Evolutionary conservation across 768 basidiomycete genomes (phyloP), one percentile per base, ranked within the genome.

Genomic region (Clitopilus hobsonii): DNA sequence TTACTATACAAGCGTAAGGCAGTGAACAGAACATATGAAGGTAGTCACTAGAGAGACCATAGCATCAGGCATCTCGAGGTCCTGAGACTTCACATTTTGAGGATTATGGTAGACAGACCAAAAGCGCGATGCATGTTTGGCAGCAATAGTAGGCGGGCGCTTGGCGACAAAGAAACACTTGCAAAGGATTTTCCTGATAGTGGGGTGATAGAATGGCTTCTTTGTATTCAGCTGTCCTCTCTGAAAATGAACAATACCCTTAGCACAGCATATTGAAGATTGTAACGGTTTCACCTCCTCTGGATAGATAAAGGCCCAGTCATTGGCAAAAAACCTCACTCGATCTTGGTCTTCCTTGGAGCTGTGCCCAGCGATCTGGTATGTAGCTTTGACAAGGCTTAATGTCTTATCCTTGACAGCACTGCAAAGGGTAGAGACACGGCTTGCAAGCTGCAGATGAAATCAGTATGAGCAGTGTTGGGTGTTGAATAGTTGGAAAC

Each of bases 41-140:
- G 56, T 54, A 1, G 49, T 53, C 23, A 57, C 18, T 1, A 51
- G 41, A 20, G 26, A 26, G 5, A 54, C n/a, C 56, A 57, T 57
- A 1, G 49, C 38, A 3, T 29, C 1, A 11, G 56, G 38, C 0
- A 57, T 13, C 28, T 57, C 53, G 32, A 57, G 49, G 22, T 57
- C 53, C 0, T 23, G 13, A 11, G 32, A 18, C 10, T 5, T 22
- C 5, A 36, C 36, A 23, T 53, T 41, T 6, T 41, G 27, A 6
- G 28, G 8, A n/a, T n/a, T n/a, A n/a, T n/a, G n/a, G 29, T 41
- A 45, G 6, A 6, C 45, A 8, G 56, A 57, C 3, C 22, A 29
- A 16, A 57, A 57, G 4, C 18, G 11, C 0, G 26, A 29, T 5
- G 30, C 36, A 54, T 57, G 53, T 23, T 57, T 57, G 5, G n/a